Evolutionary conservation across 768 basidiomycete genomes (phyloP), one percentile per base, ranked within the genome.

Genomic region (Panus rudis): DNA sequence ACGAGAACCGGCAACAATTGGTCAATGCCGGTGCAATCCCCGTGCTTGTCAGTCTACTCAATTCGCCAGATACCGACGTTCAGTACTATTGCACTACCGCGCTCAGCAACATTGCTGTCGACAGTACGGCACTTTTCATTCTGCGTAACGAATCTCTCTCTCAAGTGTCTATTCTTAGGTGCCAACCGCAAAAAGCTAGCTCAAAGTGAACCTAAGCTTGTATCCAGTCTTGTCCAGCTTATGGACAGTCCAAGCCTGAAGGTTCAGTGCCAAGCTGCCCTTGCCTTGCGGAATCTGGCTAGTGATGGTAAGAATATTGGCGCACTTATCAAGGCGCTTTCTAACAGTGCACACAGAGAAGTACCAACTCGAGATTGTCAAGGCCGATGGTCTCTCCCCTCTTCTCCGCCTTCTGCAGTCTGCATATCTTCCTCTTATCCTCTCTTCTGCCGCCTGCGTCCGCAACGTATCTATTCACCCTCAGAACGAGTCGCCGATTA

Each of bases 21-120:
- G 96, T 99, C 52, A 92, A 92, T 52, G 96, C 96, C 22, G 96
- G 96, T 4, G 96, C 96, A 17, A 97, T 99, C 46, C 96, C 96
- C 13, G 96, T 99, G 23, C 77, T 94, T 10, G 96, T 99, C 52
- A 84, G 84, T 57, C 73, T 99, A 25, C 71, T 99, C 49, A 96
- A 93, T 60, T 92, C 90, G 4, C 81, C 87, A 37, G 96, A 99
- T 62, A 99, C 96, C n/a, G 96, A 99, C 59, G 96, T 99, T 2
- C 96, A 99, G 62, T 99, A 99, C 59, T 99, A 99, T 62, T 99
- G 96, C 65, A 99, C 96, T 5, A 99, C 96, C 11, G 96, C 96
- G 5, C 66, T 99, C 54, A 92, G 89, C 61, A 99, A 99, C 58
- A 99, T 99, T 52, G 96, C 96, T 25, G 96, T 99, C 6, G 96